Base-by-base conservation (phyloP, 1,284 basidiomycete species). In the Leccinum griseonigrum region DNA sequence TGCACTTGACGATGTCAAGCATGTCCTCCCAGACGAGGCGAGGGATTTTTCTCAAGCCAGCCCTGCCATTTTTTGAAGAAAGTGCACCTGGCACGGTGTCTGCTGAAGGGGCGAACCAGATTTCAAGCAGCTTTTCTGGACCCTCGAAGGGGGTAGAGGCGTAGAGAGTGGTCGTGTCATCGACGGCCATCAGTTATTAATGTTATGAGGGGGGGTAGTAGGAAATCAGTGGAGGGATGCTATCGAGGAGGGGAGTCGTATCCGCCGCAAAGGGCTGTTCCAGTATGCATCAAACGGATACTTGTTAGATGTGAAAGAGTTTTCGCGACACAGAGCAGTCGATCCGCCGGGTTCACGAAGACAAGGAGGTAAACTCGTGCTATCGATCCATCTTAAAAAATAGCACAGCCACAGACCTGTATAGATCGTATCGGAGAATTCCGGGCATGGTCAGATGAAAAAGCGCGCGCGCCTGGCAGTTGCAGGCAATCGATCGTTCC, bases 1-100 rank as follows among this genome's bases (percentile, higher is more conserved):
- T 96, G 84, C 97, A 99, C 76, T 93, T 90, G 74, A 99, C 97
- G 67, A 97, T 92, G 77, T 92, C 90, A 62, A 99, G 87, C 95
- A 99, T 98, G 64, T 92, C 90, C 79, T 98, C 95, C 97, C 97
- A 99, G 16, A 92, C 81, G 18, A 81, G 77, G 61, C 88, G 83
- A 66, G 87, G 83, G 52, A 99, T 90, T 69, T 83, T 85, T 62
- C 95, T 82, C 57, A 98, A 82, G 22, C 97, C 97, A 40, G 78
- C 76, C 69, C 77, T 83, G 66, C 78, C 81, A 67, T 76, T 74
- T 40, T 75, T 64, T 50, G 68, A 66, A 52, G 75, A 69, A 22
- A 72, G 67, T 13, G 79, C 74, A 67, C 80, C 80, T 48, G 84
- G 85, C 8, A 92, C 79, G 53, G 82, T 76, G 10, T 83, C 82